Evolutionary conservation across 305 asterid species (phyloP).

Genomic region (Fraxinus sp.): DNA sequence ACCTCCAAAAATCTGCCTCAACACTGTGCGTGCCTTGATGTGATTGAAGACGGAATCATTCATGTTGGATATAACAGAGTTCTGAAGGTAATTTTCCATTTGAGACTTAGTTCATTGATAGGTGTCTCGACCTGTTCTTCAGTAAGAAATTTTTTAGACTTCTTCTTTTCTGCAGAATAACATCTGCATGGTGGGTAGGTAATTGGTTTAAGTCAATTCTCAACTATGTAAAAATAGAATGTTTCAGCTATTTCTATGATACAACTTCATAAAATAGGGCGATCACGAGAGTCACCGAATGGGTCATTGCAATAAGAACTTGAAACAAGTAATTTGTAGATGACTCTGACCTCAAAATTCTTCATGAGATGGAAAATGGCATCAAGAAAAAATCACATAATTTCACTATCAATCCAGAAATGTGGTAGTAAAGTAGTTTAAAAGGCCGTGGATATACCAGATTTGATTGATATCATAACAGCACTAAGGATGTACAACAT

Average conservation of each 20-base stretch:
- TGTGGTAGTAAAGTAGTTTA: neutral
- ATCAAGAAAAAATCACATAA: neutral
- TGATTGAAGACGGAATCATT: slow-evolving; percentile 76
- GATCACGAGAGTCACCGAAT: neutral
- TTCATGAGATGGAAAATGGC: neutral
- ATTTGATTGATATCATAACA: neutral
- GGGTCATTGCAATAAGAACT: neutral
- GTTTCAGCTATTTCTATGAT: neutral
- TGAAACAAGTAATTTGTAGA: neutral
- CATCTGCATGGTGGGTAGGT: slow-evolving; percentile 10
- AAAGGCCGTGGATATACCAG: neutral
- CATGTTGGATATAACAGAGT: slow-evolving; percentile 83
- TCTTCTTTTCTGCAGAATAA: slow-evolving; percentile 1
- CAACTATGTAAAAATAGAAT: neutral
- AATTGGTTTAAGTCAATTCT: neutral
- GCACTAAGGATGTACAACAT: neutral
- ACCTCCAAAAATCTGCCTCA: slow-evolving; percentile 75
- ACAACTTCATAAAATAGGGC: neutral
- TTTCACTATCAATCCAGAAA: neutral
- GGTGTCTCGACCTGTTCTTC: slow-evolving; percentile 15
- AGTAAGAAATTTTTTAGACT: neutral
- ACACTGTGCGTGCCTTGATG: slow-evolving; percentile 81
- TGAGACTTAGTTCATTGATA: slow-evolving; percentile 20
- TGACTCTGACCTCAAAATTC: neutral
- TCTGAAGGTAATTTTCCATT: slow-evolving; percentile 56